Percentiles rank a stretch among this genome's conserved stretches.
These are phyloP conservation scores for Saccharomycopsis microspora DNA, from an alignment of 805 yeast species.

Conservation along the genomic window DNA sequence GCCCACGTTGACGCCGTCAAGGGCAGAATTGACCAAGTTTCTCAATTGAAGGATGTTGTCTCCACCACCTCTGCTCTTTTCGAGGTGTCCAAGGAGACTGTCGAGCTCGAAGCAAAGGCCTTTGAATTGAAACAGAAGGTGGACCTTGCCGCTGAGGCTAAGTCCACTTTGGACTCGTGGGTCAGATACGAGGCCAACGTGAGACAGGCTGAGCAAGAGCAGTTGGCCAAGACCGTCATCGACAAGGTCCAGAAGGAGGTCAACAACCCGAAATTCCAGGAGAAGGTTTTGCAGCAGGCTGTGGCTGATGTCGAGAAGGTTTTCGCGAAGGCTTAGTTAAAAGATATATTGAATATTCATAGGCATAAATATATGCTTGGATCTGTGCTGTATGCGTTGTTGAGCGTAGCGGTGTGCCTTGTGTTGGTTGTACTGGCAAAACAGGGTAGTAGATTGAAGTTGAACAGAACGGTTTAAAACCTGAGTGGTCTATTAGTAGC, in stretches of 20 bases:
- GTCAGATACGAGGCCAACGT: constrained; percentile 95
- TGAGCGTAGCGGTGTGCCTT: too few relatives aligned
- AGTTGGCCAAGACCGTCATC: constrained; percentile 76
- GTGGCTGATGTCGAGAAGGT: constrained; percentile 85
- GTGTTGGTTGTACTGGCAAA: too few relatives aligned
- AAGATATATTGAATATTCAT: background rate
- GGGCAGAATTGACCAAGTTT: constrained; percentile 79
- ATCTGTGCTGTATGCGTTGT: too few relatives aligned
- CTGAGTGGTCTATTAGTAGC: too few relatives aligned
- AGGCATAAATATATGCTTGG: too few relatives aligned
- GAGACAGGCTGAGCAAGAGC: constrained; percentile 92
- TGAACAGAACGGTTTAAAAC: too few relatives aligned
- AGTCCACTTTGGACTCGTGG: constrained; percentile 95
- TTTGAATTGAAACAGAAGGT: constrained; percentile 89
- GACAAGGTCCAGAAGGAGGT: constrained; percentile 81
- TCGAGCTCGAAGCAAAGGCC: constrained; percentile 86
- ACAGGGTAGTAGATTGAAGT: too few relatives aligned
- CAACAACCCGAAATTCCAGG: constrained; percentile 85
- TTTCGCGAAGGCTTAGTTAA: constrained; percentile 33
- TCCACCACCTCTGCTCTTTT: constrained; percentile 84
- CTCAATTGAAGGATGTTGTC: constrained; percentile 85
- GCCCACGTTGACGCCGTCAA: constrained; percentile 90
- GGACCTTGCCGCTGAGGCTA: constrained; percentile 82
- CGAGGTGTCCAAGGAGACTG: constrained; percentile 93
- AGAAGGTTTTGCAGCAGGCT: constrained; percentile 80